These are phyloP conservation scores for Protea cynaroides DNA, from an alignment of 164 flowering plant species.

Conservation along the genomic window DNA sequence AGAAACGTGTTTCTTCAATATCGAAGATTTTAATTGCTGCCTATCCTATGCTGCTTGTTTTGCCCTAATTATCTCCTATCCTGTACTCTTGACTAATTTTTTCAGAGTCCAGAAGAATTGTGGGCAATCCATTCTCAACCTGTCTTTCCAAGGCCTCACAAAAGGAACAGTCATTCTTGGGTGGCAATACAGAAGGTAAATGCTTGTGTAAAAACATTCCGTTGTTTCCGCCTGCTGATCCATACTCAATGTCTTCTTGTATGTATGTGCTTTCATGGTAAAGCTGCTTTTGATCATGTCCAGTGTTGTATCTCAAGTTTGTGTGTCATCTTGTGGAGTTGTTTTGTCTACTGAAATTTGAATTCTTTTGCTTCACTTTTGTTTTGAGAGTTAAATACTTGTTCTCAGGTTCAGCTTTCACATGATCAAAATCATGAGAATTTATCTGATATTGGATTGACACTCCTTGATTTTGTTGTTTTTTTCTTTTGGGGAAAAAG, in stretches of 20 bases:
- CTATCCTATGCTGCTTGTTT: background rate
- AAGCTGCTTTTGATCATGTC: background rate
- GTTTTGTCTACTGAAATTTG: no score
- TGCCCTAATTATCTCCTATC: background rate
- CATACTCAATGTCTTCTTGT: background rate
- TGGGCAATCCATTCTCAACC: slow-evolving; percentile 85
- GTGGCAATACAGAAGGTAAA: slow-evolving; percentile 78
- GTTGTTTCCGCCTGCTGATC: background rate
- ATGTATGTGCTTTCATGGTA: background rate
- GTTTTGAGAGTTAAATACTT: no score
- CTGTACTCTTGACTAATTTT: slow-evolving; percentile 3
- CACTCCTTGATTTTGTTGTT: no score
- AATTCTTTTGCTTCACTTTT: no score
- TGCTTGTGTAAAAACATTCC: background rate
- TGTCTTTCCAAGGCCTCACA: slow-evolving; percentile 79
- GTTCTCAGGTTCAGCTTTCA: no score
- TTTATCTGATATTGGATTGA: no score
- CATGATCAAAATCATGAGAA: no score
- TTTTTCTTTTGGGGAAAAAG: no score
- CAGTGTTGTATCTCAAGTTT: background rate
- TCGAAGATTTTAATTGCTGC: background rate
- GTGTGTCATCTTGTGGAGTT: no score
- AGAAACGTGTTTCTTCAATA: no score
- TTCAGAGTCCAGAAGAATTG: slow-evolving; percentile 78
- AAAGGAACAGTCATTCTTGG: slow-evolving; percentile 60